phyloP scores from a whole-genome alignment of 352 stramenopile genomes.

The Bremia lactucae region DNA sequence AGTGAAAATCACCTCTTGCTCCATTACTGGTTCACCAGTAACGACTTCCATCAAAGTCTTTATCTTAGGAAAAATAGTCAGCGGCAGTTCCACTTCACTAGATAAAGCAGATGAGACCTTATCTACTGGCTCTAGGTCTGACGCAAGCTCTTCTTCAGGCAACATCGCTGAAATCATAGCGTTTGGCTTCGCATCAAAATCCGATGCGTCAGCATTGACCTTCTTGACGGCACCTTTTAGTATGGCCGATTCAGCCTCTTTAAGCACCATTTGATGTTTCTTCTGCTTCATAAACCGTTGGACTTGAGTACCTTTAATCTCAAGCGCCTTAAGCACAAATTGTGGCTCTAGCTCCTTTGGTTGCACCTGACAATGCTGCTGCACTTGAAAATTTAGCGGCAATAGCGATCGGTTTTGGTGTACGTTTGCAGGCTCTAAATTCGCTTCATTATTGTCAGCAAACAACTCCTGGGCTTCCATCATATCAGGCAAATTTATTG shows the following conservation, averaged over 20 bases:
- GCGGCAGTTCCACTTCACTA: slow-evolving; percentile 4
- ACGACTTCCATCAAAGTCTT: slow-evolving; percentile 20
- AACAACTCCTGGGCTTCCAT: slow-evolving; percentile 5
- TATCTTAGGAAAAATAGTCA: slow-evolving; percentile 10
- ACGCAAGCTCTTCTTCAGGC: background rate
- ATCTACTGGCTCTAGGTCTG: slow-evolving; percentile 3
- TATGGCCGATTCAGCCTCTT: slow-evolving; percentile 4
- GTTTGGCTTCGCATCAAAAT: too few species aligned
- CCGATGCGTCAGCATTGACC: too few species aligned
- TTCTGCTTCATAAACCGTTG: too few species aligned
- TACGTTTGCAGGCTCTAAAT: slow-evolving; percentile 24
- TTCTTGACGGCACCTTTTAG: too few species aligned
- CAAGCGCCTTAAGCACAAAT: slow-evolving; percentile 4
- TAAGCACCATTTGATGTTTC: slow-evolving; percentile 4
- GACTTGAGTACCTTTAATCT: background rate
- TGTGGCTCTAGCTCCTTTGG: slow-evolving; percentile 9
- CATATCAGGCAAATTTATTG: slow-evolving; percentile 4
- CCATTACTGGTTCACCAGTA: slow-evolving; percentile 10
- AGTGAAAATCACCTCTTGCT: slow-evolving; percentile 15
- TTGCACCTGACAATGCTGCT: slow-evolving; percentile 2
- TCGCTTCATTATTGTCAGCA: slow-evolving; percentile 14
- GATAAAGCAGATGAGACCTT: slow-evolving; percentile 1
- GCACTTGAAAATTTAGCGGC: slow-evolving; percentile 13
- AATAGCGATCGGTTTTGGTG: slow-evolving; percentile 13
- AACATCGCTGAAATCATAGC: slow-evolving; percentile 4